Conservation (phyloP, 129 eudicot genomes). For the Pulicaria dysenterica region DNA sequence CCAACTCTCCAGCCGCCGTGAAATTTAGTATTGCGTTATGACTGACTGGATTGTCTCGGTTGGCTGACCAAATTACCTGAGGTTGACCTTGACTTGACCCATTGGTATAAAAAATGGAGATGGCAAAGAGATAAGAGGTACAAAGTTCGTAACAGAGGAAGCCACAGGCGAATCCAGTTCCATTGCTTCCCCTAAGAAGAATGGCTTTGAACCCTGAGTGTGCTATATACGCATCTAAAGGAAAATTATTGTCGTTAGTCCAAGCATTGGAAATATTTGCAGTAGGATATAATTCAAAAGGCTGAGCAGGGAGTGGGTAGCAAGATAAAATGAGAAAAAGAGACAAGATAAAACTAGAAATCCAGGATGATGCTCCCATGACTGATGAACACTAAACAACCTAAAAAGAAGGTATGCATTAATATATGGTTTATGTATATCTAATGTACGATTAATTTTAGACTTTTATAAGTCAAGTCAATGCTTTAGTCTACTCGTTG, state of each 20-base stretch:
- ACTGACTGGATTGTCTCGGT: conserved; percentile 19
- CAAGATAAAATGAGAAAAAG: background rate
- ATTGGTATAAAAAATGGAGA: background rate
- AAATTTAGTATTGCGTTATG: conserved; percentile 7
- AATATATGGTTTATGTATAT: too few species aligned
- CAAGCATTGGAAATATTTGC: conserved; percentile 15
- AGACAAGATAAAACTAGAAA: background rate
- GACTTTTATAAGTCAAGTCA: too few species aligned
- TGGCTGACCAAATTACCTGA: conserved; percentile 24
- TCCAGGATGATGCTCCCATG: background rate
- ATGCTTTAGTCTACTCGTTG: too few species aligned
- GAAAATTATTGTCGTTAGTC: background rate
- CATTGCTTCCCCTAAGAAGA: background rate
- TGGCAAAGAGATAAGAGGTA: background rate
- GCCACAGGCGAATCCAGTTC: conserved; percentile 8
- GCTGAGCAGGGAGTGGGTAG: conserved; percentile 8
- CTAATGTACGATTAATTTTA: too few species aligned
- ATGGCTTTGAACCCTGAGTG: background rate
- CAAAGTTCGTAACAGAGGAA: background rate
- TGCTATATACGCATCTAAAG: too few species aligned
- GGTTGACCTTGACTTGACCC: background rate
- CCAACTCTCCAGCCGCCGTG: conserved; percentile 24
- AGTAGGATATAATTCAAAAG: background rate
- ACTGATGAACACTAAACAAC: background rate
- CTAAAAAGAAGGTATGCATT: too few species aligned